phyloP scores from a whole-genome alignment of 805 yeast genomes.

The Barnettozyma vustinii region DNA sequence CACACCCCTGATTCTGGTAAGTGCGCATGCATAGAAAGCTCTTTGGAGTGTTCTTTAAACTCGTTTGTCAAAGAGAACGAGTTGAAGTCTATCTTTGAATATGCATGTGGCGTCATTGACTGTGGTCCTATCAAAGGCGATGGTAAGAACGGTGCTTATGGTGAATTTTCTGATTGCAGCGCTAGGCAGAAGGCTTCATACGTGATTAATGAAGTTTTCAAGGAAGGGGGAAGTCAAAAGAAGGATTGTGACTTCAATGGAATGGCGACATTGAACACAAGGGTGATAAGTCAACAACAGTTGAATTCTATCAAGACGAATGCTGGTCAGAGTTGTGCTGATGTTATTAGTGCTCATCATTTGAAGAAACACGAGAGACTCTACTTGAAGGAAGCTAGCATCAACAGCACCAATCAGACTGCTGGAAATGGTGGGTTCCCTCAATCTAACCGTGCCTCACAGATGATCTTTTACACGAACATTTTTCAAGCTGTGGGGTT shows the following conservation, averaged over 20 bases:
- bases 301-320: conserved; percentile 8
- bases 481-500: conserved; percentile 5
- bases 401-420: neutral
- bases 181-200: conserved; percentile 57
- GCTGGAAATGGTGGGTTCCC: neutral
- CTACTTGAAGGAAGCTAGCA: neutral
- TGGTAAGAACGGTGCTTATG: conserved; percentile 57
- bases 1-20: conserved; percentile 58
- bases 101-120: conserved; percentile 49
- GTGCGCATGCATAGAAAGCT: conserved; percentile 56
- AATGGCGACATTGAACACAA: conserved; percentile 13
- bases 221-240: conserved; percentile 36
- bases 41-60: conserved; percentile 52
- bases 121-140: conserved; percentile 57
- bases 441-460: conserved; percentile 6
- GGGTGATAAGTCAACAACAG: conserved; percentile 5
- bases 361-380: neutral
- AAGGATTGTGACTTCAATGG: conserved; percentile 26
- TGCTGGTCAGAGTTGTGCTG: conserved; percentile 19
- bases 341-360: conserved; percentile 10
- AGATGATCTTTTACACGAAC: conserved; percentile 8
- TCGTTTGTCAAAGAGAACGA: conserved; percentile 41
- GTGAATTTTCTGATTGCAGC: conserved; percentile 63
- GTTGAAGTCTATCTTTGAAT: conserved; percentile 51
- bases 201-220: conserved; percentile 55